Conservation (phyloP, 2,329 filamentous ascomycete species). For the Paradendryphiella salina region DNA sequence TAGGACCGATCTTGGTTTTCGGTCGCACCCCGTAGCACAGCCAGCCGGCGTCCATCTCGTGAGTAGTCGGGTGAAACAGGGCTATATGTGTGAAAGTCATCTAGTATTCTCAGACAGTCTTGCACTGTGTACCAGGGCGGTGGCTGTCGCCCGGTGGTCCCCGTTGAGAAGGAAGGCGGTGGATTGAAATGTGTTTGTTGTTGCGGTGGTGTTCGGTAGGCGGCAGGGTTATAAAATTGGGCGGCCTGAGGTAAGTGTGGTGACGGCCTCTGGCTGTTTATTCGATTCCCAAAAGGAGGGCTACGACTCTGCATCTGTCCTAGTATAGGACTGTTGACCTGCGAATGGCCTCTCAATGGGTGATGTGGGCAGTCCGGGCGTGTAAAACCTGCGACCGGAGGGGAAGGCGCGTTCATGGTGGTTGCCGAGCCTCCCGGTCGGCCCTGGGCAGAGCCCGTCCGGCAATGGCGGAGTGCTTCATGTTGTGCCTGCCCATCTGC, state of each 20-base stretch:
- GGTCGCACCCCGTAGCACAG: constrained; percentile 44
- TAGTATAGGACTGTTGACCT: constrained; percentile 7
- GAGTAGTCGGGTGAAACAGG: background rate
- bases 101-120: constrained; percentile 13
- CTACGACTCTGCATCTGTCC: constrained; percentile 4
- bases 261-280: constrained; percentile 5
- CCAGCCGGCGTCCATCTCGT: constrained; percentile 22
- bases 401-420: background rate
- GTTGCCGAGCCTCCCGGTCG: background rate
- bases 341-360: constrained; percentile 4
- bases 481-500: background rate
- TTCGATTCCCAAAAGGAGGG: constrained; percentile 1
- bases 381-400: background rate
- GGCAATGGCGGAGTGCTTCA: background rate
- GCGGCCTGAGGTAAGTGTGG: constrained; percentile 10
- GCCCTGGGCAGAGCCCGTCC: background rate
- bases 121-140: constrained; percentile 21
- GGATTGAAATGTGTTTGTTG: constrained; percentile 7
- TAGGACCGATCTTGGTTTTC: constrained; percentile 33
- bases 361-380: constrained; percentile 1
- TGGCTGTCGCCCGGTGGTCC: background rate
- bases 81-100: constrained; percentile 5
- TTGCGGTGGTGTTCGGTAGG: constrained; percentile 7
- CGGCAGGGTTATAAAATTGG: background rate
- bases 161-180: background rate